These are phyloP conservation scores for Gymnopilus junonius DNA, from an alignment of 768 basidiomycete genomes.

Conservation along the genomic window DNA sequence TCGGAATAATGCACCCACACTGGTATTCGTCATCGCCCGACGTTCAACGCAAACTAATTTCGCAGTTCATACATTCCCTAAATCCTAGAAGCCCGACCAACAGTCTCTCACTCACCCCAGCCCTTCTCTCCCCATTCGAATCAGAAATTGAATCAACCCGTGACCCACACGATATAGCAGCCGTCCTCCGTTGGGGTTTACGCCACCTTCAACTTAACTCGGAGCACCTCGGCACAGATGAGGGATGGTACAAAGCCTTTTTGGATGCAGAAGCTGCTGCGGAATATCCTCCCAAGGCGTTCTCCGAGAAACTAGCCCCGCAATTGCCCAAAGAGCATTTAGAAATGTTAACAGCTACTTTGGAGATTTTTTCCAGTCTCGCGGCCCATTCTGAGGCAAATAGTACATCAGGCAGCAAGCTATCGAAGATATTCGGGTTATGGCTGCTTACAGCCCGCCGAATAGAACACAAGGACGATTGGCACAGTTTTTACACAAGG, in stretches of 20 bases:
- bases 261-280: constrained; percentile 59
- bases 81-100: constrained; percentile 42
- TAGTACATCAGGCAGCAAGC: constrained; percentile 77
- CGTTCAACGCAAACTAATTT: constrained; percentile 70
- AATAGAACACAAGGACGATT: constrained; percentile 56
- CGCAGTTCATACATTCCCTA: constrained; percentile 72
- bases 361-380: constrained; percentile 70
- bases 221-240: constrained; percentile 61
- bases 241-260: constrained; percentile 73
- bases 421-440: constrained; percentile 72
- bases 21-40: constrained; percentile 79
- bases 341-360: constrained; percentile 57
- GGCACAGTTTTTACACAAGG: constrained; percentile 66
- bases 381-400: constrained; percentile 75
- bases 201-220: constrained; percentile 72
- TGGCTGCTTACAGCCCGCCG: constrained; percentile 66
- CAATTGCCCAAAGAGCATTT: constrained; percentile 59
- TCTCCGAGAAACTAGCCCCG: constrained; percentile 65
- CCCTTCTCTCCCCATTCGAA: constrained; percentile 53
- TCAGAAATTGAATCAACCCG: constrained; percentile 67
- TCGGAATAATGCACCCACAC: constrained; percentile 86
- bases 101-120: constrained; percentile 54
- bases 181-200: constrained; percentile 81
- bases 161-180: constrained; percentile 78
- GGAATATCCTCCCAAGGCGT: constrained; percentile 66